Conservation (phyloP, 1,139 yeast genomes). For the Lodderomyces metapsilosis region DNA sequence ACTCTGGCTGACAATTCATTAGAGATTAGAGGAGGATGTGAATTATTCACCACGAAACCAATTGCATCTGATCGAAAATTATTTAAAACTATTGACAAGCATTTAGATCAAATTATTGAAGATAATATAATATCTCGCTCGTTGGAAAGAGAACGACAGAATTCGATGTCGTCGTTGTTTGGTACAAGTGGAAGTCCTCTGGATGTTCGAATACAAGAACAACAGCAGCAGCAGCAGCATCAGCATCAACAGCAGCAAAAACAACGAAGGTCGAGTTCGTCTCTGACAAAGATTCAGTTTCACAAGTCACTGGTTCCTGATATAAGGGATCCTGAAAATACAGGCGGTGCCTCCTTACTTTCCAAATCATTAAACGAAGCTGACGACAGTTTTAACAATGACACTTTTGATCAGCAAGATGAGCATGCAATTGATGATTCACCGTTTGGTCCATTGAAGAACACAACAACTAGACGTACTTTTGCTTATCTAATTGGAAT, state of each 20-base stretch:
- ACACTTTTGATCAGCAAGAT: conserved; percentile 17
- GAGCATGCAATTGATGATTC: conserved; percentile 48
- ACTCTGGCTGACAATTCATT: conserved; percentile 85
- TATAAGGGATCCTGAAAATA: conserved; percentile 1
- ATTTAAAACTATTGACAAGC: conserved; percentile 83
- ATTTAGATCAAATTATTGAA: conserved; percentile 63
- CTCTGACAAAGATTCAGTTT: conserved; percentile 11
- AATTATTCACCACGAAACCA: conserved; percentile 90
- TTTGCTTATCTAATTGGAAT: conserved; percentile 91
- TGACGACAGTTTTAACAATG: conserved; percentile 17
- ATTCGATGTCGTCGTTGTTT: conserved; percentile 34
- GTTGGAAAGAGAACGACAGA: conserved; percentile 40
- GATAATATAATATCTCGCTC: conserved; percentile 50
- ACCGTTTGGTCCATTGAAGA: conserved; percentile 92
- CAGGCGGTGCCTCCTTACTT: conserved; percentile 9
- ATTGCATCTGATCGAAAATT: conserved; percentile 87
- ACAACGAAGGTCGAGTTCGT: conserved; percentile 26
- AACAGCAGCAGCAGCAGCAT: conserved; percentile 22
- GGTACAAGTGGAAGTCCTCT: conserved; percentile 40
- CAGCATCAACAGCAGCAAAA: conserved; percentile 15
- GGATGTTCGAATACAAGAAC: conserved; percentile 5
- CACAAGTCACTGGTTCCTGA: conserved; percentile 9
- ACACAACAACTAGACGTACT: conserved; percentile 78
- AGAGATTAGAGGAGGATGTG: conserved; percentile 80
- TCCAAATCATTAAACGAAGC: conserved; percentile 21